Percentiles rank a stretch among this genome's conserved stretches.
phyloP scores from a whole-genome alignment of 768 basidiomycete species.

The Boletales sp. region DNA sequence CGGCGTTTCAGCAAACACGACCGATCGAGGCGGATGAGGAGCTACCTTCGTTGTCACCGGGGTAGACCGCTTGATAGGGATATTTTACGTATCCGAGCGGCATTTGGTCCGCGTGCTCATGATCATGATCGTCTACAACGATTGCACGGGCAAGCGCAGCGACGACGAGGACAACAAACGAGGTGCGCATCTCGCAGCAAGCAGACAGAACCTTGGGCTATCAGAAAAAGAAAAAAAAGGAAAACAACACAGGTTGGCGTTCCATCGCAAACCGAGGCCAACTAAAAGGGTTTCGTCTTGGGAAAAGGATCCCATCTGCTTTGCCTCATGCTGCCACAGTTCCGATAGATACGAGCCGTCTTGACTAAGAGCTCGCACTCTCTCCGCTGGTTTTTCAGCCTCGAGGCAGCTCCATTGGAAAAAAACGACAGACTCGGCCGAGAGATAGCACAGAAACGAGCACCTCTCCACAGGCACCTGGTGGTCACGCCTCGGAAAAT shows the following conservation, averaged over 20 bases:
- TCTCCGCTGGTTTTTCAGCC: constrained; percentile 38
- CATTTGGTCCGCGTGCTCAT: constrained; percentile 50
- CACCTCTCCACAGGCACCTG: constrained; percentile 3
- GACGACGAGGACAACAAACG: constrained; percentile 23
- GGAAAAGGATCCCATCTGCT: constrained; percentile 19
- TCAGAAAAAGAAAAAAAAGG: background rate
- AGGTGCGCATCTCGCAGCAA: constrained; percentile 19
- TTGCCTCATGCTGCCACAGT: constrained; percentile 17
- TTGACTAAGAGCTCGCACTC: too few relatives aligned
- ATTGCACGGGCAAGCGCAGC: constrained; percentile 25
- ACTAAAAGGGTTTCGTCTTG: constrained; percentile 23
- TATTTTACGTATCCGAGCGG: constrained; percentile 66
- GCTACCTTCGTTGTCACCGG: constrained; percentile 57
- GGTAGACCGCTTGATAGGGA: constrained; percentile 57
- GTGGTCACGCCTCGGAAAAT: constrained; percentile 9
- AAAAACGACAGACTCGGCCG: background rate
- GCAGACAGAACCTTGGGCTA: background rate
- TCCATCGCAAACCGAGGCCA: background rate
- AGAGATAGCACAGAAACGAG: constrained; percentile 6
- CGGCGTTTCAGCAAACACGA: too few relatives aligned
- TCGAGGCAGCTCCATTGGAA: constrained; percentile 37
- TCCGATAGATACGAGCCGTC: constrained; percentile 12
- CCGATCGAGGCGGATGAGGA: too few relatives aligned
- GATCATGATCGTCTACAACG: constrained; percentile 36
- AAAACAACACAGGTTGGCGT: background rate